Evolutionary conservation across 306 rosid genomes (phyloP), one percentile per base, ranked within the genome.

Genomic region (Abrus pulchellus): DNA sequence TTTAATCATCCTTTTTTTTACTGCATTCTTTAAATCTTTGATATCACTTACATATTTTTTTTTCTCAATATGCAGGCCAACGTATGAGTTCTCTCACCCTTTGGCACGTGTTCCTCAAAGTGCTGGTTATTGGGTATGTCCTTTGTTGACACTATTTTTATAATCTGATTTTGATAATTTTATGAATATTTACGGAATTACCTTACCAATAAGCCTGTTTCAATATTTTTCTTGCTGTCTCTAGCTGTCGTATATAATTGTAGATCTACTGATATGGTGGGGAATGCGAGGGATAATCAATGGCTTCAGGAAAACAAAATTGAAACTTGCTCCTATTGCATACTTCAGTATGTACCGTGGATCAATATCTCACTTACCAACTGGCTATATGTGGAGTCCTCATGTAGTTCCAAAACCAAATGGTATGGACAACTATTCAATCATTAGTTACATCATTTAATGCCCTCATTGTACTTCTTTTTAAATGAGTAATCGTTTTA

Each of bases 191-290:
- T 59, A 43, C 75, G 77, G 74, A 67, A 80, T 48, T 66, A n/a
- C 72, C 74, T 83, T 68, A 55, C 53, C 72, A 30, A 33, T 47
- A 57, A 34, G 34, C 20, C 54, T 76, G 68, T 75, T 82, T 80
- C 56, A 61, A 74, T 78, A 68, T 90, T 76, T 20, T 84, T 66
- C 82, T 75, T 88, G 73, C 72, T 71, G 34, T 63, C 45, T 89
- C 81, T 91, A 93, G 99, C 89, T 95, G 60, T 90, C 99, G 33
- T 95, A 93, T 82, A 86, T 95, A 78, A 77, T 93, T 79, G 98
- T 95, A 86, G 98, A 95, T 86, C 89, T 91, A 79, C 78, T 95
- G 76, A 88, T 90, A 84, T 95, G 99, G 99, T 95, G 98, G 99
- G 92, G 97, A 71, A 90, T 93, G 57, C 90, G 98, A 87, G 90